These are phyloP conservation scores for Daphne laureola DNA, from an alignment of 441 rosid genomes.

Conservation along the genomic window DNA sequence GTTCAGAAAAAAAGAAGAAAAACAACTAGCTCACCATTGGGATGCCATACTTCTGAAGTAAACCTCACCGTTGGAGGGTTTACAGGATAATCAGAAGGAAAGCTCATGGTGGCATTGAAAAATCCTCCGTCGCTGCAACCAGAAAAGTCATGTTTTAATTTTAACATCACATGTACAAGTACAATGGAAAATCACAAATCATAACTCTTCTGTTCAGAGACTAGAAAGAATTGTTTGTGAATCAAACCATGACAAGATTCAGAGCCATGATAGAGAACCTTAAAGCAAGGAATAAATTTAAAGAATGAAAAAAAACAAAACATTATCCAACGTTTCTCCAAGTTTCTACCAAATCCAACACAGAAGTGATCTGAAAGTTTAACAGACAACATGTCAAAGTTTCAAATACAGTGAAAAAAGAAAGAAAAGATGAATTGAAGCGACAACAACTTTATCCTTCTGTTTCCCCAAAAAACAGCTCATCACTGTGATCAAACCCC, in stretches of 20 bases:
- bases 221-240: background rate
- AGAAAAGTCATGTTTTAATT: slow-evolving; percentile 1
- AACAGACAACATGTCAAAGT: too few species aligned
- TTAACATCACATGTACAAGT: too few species aligned
- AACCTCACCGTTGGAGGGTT: slow-evolving; percentile 88
- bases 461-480: too few species aligned
- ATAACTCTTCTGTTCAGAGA: background rate
- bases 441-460: too few species aligned
- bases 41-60: slow-evolving; percentile 93
- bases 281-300: background rate
- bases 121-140: slow-evolving; percentile 85
- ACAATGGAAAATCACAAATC: background rate
- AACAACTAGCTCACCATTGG: slow-evolving; percentile 51
- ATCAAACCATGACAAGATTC: too few species aligned
- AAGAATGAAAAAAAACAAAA: background rate
- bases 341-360: too few species aligned
- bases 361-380: too few species aligned
- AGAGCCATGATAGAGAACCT: background rate
- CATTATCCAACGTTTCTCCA: too few species aligned
- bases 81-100: slow-evolving; percentile 69
- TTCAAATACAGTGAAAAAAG: too few species aligned
- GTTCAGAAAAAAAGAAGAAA: background rate
- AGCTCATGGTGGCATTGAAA: slow-evolving; percentile 86
- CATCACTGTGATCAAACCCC: too few species aligned
- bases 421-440: too few species aligned